Percentiles rank a stretch among this genome's conserved stretches.
Evolutionary conservation across 768 basidiomycete genomes (phyloP).

Genomic region (Trichaptum fuscoviolaceum): DNA sequence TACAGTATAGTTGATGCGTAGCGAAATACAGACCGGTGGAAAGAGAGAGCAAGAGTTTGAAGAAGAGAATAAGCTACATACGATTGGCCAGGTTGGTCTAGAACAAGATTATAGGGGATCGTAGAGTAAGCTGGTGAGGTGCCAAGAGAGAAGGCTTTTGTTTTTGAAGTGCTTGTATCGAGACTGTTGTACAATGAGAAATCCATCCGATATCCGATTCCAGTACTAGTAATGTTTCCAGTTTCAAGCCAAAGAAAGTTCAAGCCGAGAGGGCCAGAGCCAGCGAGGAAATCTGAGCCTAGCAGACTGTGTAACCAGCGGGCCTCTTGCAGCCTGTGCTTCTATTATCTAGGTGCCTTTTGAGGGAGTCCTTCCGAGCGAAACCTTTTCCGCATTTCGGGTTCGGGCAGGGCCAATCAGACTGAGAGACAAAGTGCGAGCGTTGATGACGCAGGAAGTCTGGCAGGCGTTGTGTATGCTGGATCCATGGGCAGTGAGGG

Average conservation of each 20-base stretch:
- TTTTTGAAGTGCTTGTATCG: neutral
- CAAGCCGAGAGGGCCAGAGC: neutral
- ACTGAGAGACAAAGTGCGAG: constrained; percentile 6
- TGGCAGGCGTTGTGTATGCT: constrained; percentile 45
- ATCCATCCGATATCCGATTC: neutral
- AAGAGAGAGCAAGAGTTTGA: neutral
- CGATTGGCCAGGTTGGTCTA: neutral
- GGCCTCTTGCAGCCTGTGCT: constrained; percentile 23
- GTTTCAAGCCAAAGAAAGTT: neutral
- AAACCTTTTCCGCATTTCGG: constrained; percentile 39
- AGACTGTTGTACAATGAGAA: neutral
- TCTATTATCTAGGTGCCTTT: constrained; percentile 33
- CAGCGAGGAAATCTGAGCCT: neutral
- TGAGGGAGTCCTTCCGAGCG: constrained; percentile 34
- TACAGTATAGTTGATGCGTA: neutral
- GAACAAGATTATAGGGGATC: neutral
- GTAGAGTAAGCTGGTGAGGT: neutral
- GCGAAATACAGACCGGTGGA: neutral
- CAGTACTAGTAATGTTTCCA: neutral
- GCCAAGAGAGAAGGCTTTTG: neutral
- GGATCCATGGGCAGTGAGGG: constrained; percentile 42
- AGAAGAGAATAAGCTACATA: neutral
- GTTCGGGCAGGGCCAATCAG: constrained; percentile 31
- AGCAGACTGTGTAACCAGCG: neutral
- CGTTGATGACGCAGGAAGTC: constrained; percentile 50